Evolutionary conservation across 2,329 filamentous ascomycete species (phyloP).

Genomic region (Plenodomus biglobosus): DNA sequence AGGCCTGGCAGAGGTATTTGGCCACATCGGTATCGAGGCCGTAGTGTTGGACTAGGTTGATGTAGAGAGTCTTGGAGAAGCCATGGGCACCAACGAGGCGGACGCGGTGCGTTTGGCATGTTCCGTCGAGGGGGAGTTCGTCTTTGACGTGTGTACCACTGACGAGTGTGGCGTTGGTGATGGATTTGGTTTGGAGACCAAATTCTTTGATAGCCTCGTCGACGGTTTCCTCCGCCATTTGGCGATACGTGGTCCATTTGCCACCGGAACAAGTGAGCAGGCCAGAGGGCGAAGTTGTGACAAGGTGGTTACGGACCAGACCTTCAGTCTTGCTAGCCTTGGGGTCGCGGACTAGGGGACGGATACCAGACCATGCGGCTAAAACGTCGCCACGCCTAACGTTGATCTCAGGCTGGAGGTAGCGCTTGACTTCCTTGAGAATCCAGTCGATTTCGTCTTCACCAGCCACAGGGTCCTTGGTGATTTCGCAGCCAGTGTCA

Average conservation of each 20-base stretch:
- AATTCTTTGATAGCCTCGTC: slow-evolving; percentile 75
- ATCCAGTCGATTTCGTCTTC: slow-evolving; percentile 90
- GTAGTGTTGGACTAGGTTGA: slow-evolving; percentile 92
- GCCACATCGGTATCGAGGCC: slow-evolving; percentile 90
- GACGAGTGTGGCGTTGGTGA: slow-evolving; percentile 65
- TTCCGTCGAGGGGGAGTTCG: slow-evolving; percentile 68
- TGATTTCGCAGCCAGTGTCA: slow-evolving; percentile 73
- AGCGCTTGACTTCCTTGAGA: slow-evolving; percentile 76
- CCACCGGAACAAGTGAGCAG: slow-evolving; percentile 83
- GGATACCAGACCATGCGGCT: slow-evolving; percentile 85
- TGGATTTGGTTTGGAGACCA: slow-evolving; percentile 59
- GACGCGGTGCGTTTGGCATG: slow-evolving; percentile 81
- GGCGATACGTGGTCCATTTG: slow-evolving; percentile 91
- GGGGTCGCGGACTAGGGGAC: slow-evolving; percentile 82
- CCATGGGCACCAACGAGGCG: slow-evolving; percentile 82
- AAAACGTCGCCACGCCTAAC: slow-evolving; percentile 85
- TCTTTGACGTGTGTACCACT: slow-evolving; percentile 74
- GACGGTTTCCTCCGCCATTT: slow-evolving; percentile 90
- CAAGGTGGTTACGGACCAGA: slow-evolving; percentile 81
- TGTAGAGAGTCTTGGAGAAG: slow-evolving; percentile 88
- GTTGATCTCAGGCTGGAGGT: slow-evolving; percentile 80
- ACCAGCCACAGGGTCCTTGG: slow-evolving; percentile 71
- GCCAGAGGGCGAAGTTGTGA: slow-evolving; percentile 76
- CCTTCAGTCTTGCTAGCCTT: slow-evolving; percentile 84
- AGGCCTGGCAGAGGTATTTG: slow-evolving; percentile 81